Evolutionary conservation across 2,329 filamentous ascomycete species (phyloP).

Genomic region (Fusarium nanum): DNA sequence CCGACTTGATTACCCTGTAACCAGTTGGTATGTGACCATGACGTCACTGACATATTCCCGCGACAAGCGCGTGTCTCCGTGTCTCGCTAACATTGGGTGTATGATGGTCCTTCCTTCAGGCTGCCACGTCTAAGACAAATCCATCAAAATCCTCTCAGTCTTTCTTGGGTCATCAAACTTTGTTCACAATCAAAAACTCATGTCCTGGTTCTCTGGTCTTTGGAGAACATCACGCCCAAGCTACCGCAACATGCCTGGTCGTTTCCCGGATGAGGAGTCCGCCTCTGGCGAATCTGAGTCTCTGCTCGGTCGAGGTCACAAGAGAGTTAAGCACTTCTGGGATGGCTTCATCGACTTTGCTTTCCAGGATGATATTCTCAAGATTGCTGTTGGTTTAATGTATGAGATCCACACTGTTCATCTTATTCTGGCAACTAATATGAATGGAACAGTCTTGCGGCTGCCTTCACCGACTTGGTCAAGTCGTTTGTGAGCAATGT

Average conservation of each 20-base stretch:
- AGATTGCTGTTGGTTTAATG: slow-evolving; percentile 82
- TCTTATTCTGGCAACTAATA: slow-evolving; percentile 13
- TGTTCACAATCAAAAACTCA: not conserved
- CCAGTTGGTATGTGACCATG: not conserved
- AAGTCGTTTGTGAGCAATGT: slow-evolving; percentile 79
- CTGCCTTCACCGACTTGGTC: slow-evolving; percentile 76
- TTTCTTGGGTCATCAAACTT: not conserved
- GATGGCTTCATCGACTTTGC: slow-evolving; percentile 78
- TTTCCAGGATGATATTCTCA: slow-evolving; percentile 78
- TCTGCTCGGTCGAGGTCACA: slow-evolving; percentile 61
- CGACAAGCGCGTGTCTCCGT: slow-evolving; percentile 20
- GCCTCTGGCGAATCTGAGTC: slow-evolving; percentile 49
- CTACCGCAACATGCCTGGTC: slow-evolving; percentile 45
- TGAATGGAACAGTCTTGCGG: slow-evolving; percentile 65
- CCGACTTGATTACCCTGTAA: not conserved
- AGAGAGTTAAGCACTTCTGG: slow-evolving; percentile 64
- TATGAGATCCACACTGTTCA: slow-evolving; percentile 52
- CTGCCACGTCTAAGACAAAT: not conserved
- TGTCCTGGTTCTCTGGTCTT: slow-evolving; percentile 31
- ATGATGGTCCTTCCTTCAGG: slow-evolving; percentile 9
- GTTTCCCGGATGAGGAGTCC: slow-evolving; percentile 53
- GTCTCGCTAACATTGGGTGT: slow-evolving; percentile 1
- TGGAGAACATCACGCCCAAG: slow-evolving; percentile 25
- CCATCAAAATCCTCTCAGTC: not conserved
- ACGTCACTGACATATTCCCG: slow-evolving; percentile 23